Conservation (phyloP, 192 early-diverging fungal species). For the Chytriomyces hyalinus region DNA sequence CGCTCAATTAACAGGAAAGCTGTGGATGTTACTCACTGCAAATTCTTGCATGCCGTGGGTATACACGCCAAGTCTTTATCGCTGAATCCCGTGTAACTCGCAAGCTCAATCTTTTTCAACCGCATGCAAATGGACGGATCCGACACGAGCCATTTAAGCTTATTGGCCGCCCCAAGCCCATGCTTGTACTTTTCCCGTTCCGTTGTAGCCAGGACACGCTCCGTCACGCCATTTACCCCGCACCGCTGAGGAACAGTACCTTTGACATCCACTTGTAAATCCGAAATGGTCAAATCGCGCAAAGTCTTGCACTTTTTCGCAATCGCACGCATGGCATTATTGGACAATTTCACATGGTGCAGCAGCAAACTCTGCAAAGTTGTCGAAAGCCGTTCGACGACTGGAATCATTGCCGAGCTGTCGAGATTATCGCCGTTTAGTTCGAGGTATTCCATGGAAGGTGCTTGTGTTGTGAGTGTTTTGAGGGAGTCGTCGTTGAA, state of each 20-base stretch:
- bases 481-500: slow-evolving; percentile 43
- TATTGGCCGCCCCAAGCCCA: slow-evolving; percentile 37
- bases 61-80: slow-evolving; percentile 42
- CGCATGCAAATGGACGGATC: slow-evolving; percentile 25
- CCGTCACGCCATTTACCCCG: neutral
- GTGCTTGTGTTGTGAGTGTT: slow-evolving; percentile 26
- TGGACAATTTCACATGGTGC: slow-evolving; percentile 45
- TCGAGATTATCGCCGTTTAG: slow-evolving; percentile 51
- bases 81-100: slow-evolving; percentile 41
- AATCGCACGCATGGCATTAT: slow-evolving; percentile 33
- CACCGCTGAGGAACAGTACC: neutral
- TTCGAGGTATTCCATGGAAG: slow-evolving; percentile 49
- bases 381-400: slow-evolving; percentile 32
- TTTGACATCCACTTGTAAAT: slow-evolving; percentile 38
- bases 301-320: slow-evolving; percentile 17
- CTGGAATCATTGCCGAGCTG: slow-evolving; percentile 15
- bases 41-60: slow-evolving; percentile 31
- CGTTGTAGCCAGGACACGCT: neutral
- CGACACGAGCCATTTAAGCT: slow-evolving; percentile 40
- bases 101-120: slow-evolving; percentile 51
- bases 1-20: neutral
- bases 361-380: slow-evolving; percentile 45
- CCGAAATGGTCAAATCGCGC: slow-evolving; percentile 50
- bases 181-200: slow-evolving; percentile 8
- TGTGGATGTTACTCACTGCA: slow-evolving; percentile 33